Conservation (phyloP, 768 basidiomycete species). For the Lyophyllum atratum region DNA sequence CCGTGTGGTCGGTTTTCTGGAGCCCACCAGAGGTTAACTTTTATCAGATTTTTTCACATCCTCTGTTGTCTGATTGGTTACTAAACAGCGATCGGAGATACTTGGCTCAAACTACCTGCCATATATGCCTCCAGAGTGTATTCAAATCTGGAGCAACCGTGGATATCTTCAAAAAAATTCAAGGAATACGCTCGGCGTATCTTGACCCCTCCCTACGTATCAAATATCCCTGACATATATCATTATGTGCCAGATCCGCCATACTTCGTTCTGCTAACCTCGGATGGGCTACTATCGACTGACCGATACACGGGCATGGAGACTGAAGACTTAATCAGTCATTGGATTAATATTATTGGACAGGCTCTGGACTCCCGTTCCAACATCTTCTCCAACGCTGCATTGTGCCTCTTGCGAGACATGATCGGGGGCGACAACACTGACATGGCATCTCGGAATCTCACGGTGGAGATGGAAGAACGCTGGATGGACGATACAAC, state of each 20-base stretch:
- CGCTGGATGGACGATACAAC: constrained; percentile 50
- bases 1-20: constrained; percentile 56
- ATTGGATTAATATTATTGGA: constrained; percentile 9
- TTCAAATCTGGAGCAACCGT: constrained; percentile 25
- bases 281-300: constrained; percentile 37
- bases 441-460: constrained; percentile 34
- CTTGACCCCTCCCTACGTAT: constrained; percentile 47
- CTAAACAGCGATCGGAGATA: constrained; percentile 43
- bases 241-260: constrained; percentile 30
- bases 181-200: constrained; percentile 33
- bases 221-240: constrained; percentile 40
- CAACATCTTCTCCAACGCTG: constrained; percentile 26
- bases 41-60: background rate
- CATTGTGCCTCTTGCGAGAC: constrained; percentile 41
- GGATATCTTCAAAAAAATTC: constrained; percentile 31
- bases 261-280: constrained; percentile 42
- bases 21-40: constrained; percentile 55
- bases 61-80: background rate
- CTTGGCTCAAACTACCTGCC: constrained; percentile 46
- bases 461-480: constrained; percentile 47
- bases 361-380: constrained; percentile 1
- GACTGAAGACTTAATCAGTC: constrained; percentile 4
- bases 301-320: constrained; percentile 10
- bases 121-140: constrained; percentile 2
- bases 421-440: constrained; percentile 40